These are phyloP conservation scores for Acer campestre DNA, from an alignment of 345 rosid genomes.

Conservation along the genomic window DNA sequence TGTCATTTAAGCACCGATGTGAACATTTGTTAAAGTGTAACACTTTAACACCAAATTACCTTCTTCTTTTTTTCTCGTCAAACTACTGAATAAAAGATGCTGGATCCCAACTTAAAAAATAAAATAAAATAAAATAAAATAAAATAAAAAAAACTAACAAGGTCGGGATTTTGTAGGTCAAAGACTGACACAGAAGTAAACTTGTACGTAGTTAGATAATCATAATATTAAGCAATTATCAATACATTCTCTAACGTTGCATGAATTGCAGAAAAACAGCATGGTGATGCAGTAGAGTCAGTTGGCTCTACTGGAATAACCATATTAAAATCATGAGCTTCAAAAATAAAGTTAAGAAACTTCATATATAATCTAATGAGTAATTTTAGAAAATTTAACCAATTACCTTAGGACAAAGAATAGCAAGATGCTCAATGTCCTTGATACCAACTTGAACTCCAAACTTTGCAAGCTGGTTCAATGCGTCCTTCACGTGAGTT, in stretches of 20 bases:
- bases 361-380: background rate
- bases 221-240: background rate
- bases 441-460: conserved; percentile 52
- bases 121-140: background rate
- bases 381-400: conserved; percentile 7
- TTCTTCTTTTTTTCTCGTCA: background rate
- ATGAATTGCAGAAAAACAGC: background rate
- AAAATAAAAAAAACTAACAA: background rate
- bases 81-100: background rate
- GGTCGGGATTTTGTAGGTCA: background rate
- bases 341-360: background rate
- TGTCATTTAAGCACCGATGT: background rate
- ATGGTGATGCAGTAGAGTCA: background rate
- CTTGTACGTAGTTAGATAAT: background rate
- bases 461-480: conserved; percentile 46
- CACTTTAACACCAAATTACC: background rate
- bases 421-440: conserved; percentile 67
- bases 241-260: background rate
- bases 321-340: background rate
- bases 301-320: background rate
- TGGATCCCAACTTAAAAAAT: background rate
- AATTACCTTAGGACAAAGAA: conserved; percentile 75
- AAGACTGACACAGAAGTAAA: background rate
- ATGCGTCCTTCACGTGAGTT: conserved; percentile 46
- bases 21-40: background rate